A percentile compares a stretch with the other conserved stretches of the same genome.
Evolutionary conservation across 2,329 filamentous ascomycete species (phyloP).

Genomic region (Fusarium sp.): DNA sequence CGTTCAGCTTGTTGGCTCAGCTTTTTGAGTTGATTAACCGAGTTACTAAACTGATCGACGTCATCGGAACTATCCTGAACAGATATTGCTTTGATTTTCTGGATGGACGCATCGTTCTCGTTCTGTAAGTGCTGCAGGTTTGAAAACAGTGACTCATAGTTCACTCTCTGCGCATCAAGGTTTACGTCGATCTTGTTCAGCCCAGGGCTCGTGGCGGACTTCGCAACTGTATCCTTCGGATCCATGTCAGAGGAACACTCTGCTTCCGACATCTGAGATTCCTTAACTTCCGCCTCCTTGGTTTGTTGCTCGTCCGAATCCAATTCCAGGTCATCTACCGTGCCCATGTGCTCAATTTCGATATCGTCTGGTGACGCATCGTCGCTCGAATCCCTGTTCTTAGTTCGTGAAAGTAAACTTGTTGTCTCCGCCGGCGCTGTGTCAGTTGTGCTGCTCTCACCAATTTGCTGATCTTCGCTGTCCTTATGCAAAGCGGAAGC

Average conservation of each 20-base stretch:
- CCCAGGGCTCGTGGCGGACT: not conserved
- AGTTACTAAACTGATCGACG: slow-evolving; percentile 47
- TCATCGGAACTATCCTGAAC: slow-evolving; percentile 42
- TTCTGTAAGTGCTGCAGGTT: slow-evolving; percentile 53
- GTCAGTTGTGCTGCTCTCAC: slow-evolving; percentile 3
- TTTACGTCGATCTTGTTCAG: slow-evolving; percentile 30
- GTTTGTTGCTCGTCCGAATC: slow-evolving; percentile 45
- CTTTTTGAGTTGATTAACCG: slow-evolving; percentile 47
- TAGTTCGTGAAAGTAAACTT: slow-evolving; percentile 11
- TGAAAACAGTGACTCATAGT: slow-evolving; percentile 52
- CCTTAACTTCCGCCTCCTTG: slow-evolving; percentile 20
- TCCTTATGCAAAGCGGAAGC: slow-evolving; percentile 13
- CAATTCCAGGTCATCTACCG: slow-evolving; percentile 46
- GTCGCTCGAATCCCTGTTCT: slow-evolving; percentile 28
- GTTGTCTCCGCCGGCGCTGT: slow-evolving; percentile 8
- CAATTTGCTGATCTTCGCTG: slow-evolving; percentile 14
- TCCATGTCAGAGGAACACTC: slow-evolving; percentile 2
- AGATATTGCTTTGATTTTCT: slow-evolving; percentile 51
- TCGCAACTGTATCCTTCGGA: not conserved
- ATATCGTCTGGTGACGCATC: slow-evolving; percentile 63
- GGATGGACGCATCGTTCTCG: slow-evolving; percentile 48
- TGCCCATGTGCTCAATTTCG: slow-evolving; percentile 59
- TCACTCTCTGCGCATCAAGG: slow-evolving; percentile 51
- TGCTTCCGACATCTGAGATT: slow-evolving; percentile 6
- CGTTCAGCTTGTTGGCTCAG: slow-evolving; percentile 53